Evolutionary conservation across 768 basidiomycete genomes (phyloP).

Genomic region (Agaricus sinodeliciosus): DNA sequence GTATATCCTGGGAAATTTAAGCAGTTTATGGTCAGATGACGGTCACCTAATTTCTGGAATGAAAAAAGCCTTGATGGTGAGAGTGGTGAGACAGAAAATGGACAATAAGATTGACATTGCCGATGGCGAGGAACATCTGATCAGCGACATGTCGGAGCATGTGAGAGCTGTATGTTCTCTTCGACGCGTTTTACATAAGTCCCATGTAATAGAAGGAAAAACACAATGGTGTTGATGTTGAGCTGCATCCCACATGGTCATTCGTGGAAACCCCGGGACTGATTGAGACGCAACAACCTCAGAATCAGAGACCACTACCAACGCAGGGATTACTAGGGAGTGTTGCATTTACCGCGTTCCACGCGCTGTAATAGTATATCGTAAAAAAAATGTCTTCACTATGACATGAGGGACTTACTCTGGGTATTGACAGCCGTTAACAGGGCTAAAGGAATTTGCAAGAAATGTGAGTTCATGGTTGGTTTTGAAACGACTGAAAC

Average conservation of each 20-base stretch:
- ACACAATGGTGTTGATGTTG: too few species aligned
- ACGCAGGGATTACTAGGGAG: conserved; percentile 42
- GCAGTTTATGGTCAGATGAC: too few species aligned
- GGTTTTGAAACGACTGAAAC: conserved; percentile 4
- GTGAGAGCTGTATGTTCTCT: too few species aligned
- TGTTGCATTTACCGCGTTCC: conserved; percentile 47
- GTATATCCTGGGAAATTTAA: too few species aligned
- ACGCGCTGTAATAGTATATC: conserved; percentile 32
- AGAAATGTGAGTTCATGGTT: neutral
- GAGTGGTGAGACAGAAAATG: too few species aligned
- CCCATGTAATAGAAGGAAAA: too few species aligned
- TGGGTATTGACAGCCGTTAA: conserved; percentile 62
- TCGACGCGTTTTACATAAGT: too few species aligned
- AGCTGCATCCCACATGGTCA: neutral
- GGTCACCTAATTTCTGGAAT: too few species aligned
- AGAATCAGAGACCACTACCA: conserved; percentile 11
- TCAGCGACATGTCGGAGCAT: too few species aligned
- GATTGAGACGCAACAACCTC: neutral
- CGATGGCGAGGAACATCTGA: too few species aligned
- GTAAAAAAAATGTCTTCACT: neutral
- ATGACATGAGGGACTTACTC: conserved; percentile 27
- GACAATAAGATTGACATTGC: too few species aligned
- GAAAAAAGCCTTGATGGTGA: too few species aligned
- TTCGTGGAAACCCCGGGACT: neutral
- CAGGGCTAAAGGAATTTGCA: conserved; percentile 24